Evolutionary conservation across 2,329 filamentous ascomycete genomes (phyloP).

Genomic region (Torrubiella hemipterigena): DNA sequence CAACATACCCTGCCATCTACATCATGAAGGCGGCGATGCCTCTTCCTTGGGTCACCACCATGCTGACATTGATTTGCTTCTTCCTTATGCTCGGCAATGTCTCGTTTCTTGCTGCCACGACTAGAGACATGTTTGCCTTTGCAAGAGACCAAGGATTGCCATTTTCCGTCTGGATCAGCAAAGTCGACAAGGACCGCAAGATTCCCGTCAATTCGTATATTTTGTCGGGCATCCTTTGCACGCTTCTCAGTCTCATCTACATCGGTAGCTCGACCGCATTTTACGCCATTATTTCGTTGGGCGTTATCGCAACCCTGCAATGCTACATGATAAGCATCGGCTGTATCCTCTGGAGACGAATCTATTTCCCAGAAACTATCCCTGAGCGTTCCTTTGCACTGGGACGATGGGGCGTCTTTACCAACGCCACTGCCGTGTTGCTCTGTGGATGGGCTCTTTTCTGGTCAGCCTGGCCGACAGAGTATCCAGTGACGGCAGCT

Average conservation of each 20-base stretch:
- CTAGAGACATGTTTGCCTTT: conserved; percentile 5
- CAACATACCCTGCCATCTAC: conserved; percentile 5
- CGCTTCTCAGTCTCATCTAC: conserved; percentile 7
- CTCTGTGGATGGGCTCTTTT: conserved; percentile 8
- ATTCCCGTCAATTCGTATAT: conserved; percentile 9
- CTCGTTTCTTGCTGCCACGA: conserved; percentile 5
- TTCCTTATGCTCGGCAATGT: conserved; percentile 4
- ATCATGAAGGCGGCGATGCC: conserved; percentile 4
- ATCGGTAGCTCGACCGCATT: conserved; percentile 9
- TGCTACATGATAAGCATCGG: conserved; percentile 9
- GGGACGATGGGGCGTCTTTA: conserved; percentile 7
- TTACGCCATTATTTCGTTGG: conserved; percentile 9
- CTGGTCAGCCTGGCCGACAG: conserved; percentile 9
- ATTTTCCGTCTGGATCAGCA: conserved; percentile 5
- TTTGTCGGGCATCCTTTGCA: conserved; percentile 4
- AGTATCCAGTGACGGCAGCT: conserved; percentile 3
- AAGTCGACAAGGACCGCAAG: conserved; percentile 4
- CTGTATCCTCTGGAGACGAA: conserved; percentile 7
- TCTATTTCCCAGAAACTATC: conserved; percentile 6
- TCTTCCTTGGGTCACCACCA: conserved; percentile 2
- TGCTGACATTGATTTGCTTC: conserved; percentile 4
- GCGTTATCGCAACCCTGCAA: conserved; percentile 7
- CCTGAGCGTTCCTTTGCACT: conserved; percentile 6
- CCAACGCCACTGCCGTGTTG: conserved; percentile 5
- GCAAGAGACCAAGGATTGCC: conserved; percentile 5